A percentile compares a stretch with the other conserved stretches of the same genome.
Conservation (phyloP, 306 rosid species). For the Corylus americana region DNA sequence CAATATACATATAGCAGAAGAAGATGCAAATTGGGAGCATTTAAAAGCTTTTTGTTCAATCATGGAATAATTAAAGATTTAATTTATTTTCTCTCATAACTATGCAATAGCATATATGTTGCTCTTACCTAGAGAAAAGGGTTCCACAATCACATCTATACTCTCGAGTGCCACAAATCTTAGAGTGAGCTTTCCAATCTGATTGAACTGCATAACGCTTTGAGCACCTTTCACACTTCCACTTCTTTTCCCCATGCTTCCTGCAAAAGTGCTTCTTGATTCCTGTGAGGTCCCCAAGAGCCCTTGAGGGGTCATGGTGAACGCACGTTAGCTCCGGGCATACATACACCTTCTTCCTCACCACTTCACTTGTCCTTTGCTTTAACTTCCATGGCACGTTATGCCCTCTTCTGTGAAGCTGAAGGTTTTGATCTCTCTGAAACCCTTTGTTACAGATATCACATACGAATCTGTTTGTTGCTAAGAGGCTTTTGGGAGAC, state of each 20-base stretch:
- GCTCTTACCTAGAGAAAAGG: constrained; percentile 75
- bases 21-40: background rate
- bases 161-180: constrained; percentile 88
- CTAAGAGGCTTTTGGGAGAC: constrained; percentile 65
- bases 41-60: background rate
- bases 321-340: constrained; percentile 78
- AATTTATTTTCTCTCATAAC: background rate
- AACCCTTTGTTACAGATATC: constrained; percentile 89
- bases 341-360: constrained; percentile 73
- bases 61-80: background rate
- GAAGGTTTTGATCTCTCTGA: constrained; percentile 87
- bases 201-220: constrained; percentile 91
- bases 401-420: constrained; percentile 88
- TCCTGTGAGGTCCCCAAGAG: constrained; percentile 90
- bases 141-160: constrained; percentile 90
- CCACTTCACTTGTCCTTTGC: constrained; percentile 59
- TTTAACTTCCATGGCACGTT: constrained; percentile 92
- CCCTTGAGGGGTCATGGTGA: constrained; percentile 83
- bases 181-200: constrained; percentile 95
- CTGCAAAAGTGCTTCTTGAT: constrained; percentile 87
- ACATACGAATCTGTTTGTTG: constrained; percentile 78
- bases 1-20: background rate
- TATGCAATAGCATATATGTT: background rate
- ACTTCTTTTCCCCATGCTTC: constrained; percentile 91
- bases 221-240: constrained; percentile 92